Base-by-base conservation (phyloP, 306 rosid species). In the Trifolium repens region DNA sequence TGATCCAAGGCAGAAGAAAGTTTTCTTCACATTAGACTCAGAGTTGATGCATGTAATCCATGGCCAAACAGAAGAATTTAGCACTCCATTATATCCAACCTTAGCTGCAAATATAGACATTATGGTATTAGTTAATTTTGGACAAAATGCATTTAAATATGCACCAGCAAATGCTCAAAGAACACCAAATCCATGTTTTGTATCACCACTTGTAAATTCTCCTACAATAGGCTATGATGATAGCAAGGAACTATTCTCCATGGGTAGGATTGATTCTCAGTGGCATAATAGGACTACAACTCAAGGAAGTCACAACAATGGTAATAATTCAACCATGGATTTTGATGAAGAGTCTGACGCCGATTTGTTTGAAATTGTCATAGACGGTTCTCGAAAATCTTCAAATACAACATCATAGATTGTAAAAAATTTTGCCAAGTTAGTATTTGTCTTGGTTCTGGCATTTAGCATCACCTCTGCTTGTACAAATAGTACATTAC, bases 191-290 rank as follows among this genome's bases (percentile, higher is more conserved):
- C 99, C 99, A 46, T 92, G 96, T 82, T 92, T 92, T 42, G 77
- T 85, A 15, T 86, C 86, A 9, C 90, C 96, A 7, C 85, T 79
- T 16, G 87, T 66, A 60, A 85, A 75, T 74, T 66, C 80, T 50
- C 83, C 84, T 40, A 84, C 84, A 3, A 47, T 88, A 14, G 88
- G 92, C 44, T 88, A 88, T 22, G 96, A 96, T 76, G 99, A 96
- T 32, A 92, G 98, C 82, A 87, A 64, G 72, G 99, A 96, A 83
- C 89, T 96, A 7, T 96, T 96, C 87, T 96, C 99, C n/a, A 90
- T 96, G 93, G 93, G 90, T 59, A 85, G 90, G 84, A 90, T 94
- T 17, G 98, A 94, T 71, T 78, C 96, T 58, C 93, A 91, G 73
- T 89, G 96, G 90, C 83, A 72, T 64, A 78, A 86, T 70, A 82